These are phyloP conservation scores for Sungouiozyma ichnusensis DNA, from an alignment of 805 yeast genomes.

Conservation along the genomic window DNA sequence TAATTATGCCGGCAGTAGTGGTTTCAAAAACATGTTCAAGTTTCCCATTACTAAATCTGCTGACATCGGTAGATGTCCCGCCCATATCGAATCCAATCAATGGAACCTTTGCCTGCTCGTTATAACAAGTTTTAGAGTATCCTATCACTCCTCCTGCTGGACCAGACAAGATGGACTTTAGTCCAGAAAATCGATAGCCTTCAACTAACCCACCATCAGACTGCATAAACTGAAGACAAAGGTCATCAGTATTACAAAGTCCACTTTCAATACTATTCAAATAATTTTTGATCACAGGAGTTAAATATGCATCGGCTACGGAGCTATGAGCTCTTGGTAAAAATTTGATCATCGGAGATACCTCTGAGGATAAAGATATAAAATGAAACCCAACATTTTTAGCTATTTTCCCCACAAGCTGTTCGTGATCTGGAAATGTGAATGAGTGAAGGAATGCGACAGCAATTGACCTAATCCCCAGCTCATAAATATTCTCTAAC, in stretches of 20 bases:
- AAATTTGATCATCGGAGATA: conserved; percentile 71
- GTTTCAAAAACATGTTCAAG: conserved; percentile 76
- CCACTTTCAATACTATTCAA: conserved; percentile 53
- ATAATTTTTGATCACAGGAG: conserved; percentile 67
- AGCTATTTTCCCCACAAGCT: conserved; percentile 49
- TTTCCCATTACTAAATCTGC: conserved; percentile 58
- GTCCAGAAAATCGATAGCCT: conserved; percentile 73
- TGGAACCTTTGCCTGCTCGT: conserved; percentile 43
- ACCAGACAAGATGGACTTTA: conserved; percentile 82
- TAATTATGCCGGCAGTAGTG: conserved; percentile 71
- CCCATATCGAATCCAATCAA: conserved; percentile 85
- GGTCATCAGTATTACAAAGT: conserved; percentile 38
- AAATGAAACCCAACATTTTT: conserved; percentile 54
- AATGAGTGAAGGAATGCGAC: conserved; percentile 65
- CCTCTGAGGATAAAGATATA: conserved; percentile 55
- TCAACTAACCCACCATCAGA: conserved; percentile 93
- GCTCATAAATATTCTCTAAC: conserved; percentile 36
- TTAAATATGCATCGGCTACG: conserved; percentile 71
- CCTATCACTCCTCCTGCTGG: conserved; percentile 99
- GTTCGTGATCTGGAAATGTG: conserved; percentile 63
- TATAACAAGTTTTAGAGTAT: conserved; percentile 71
- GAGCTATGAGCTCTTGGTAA: conserved; percentile 70
- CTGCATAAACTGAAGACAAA: conserved; percentile 77
- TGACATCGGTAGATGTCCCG: conserved; percentile 82
- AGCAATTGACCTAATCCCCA: conserved; percentile 61